Base-by-base conservation (phyloP, 768 basidiomycete genomes). In the Amanita rimosa region DNA sequence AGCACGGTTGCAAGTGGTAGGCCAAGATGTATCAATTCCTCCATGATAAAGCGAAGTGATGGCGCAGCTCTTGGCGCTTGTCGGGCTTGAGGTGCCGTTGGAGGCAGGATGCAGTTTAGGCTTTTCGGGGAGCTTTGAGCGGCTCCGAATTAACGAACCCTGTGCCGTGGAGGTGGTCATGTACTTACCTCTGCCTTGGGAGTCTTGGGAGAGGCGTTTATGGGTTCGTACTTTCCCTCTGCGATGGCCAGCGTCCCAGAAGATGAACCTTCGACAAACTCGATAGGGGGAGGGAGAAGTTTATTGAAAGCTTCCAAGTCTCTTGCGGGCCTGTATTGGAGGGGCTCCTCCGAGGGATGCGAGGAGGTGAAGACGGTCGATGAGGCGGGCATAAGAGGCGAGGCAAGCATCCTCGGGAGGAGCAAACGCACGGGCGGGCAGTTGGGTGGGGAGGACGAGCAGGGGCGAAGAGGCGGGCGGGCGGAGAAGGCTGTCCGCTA, bases 201-300 rank as follows among this genome's bases (percentile, higher is more conserved):
- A 21, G 69, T 60, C 59, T 76, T 77, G 13, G 83, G 77, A 16
- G 76, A 73, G 39, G 68, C 76, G 54, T 90, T 91, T 61, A 91
- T 87, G 22, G 88, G 83, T 54, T 85, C 78, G 60, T 89, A 91
- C 62, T 82, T 87, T 37, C 80, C 79, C 56, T 85, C 83, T 21
- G 76, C 75, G 4, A 85, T 73, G 39, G 81, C 81, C 29, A 88
- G 66, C 11, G 79, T 67, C 2, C 85, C 85, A 38, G 85, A 79
- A 11, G 87, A 89, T 3, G 87, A 89, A 17, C 87, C 87, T 61
- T 90, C 87, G 44, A 89, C 68, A 46, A 90, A 90, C 62, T 90
- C 87, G 52, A 90, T 73, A 14, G 82, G 77, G n/a, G 84, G 83
- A 3, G 83, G 83, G 33, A 86, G 75, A n/a, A 86, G 71, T 54